These are phyloP conservation scores for Berkeleyomyces basicola DNA, from an alignment of 2,329 filamentous ascomycete species.

Conservation along the genomic window DNA sequence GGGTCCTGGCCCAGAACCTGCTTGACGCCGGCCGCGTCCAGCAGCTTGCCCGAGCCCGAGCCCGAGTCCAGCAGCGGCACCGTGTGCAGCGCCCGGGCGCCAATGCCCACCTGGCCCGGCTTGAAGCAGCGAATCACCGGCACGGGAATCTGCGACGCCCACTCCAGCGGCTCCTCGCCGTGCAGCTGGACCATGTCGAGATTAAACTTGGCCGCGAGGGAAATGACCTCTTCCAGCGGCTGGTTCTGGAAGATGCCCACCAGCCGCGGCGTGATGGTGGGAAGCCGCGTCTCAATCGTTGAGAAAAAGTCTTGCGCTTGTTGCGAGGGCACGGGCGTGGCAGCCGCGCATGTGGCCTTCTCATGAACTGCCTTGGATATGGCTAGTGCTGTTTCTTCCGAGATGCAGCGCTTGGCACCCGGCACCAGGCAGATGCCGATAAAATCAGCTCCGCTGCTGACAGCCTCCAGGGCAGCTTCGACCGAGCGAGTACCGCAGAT, in stretches of 20 bases:
- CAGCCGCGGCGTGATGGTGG: constrained; percentile 49
- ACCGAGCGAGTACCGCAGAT: constrained; percentile 82
- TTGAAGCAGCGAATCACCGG: constrained; percentile 80
- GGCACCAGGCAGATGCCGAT: constrained; percentile 86
- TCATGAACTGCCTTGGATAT: constrained; percentile 65
- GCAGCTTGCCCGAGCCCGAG: constrained; percentile 60
- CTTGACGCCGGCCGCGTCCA: constrained; percentile 57
- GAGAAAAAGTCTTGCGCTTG: constrained; percentile 54
- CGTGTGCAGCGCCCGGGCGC: constrained; percentile 62
- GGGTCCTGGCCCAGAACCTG: constrained; percentile 47
- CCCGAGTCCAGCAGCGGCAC: constrained; percentile 78
- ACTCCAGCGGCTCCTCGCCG: constrained; percentile 81
- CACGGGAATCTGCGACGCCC: constrained; percentile 75
- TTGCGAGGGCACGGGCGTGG: constrained; percentile 19
- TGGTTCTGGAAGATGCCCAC: constrained; percentile 94
- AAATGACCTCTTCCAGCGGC: constrained; percentile 63
- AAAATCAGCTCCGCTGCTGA: constrained; percentile 76
- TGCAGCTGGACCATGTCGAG: constrained; percentile 89
- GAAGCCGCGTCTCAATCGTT: constrained; percentile 30
- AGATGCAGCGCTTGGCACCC: constrained; percentile 63
- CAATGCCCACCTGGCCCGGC: constrained; percentile 56
- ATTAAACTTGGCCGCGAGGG: constrained; percentile 56
- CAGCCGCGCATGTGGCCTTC: neutral
- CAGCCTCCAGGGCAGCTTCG: constrained; percentile 63
- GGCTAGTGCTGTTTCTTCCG: constrained; percentile 57